Percentiles rank a stretch among this genome's conserved stretches.
These are phyloP conservation scores for Kitagawia praeruptora DNA, from an alignment of 129 eudicot genomes.

Conservation along the genomic window DNA sequence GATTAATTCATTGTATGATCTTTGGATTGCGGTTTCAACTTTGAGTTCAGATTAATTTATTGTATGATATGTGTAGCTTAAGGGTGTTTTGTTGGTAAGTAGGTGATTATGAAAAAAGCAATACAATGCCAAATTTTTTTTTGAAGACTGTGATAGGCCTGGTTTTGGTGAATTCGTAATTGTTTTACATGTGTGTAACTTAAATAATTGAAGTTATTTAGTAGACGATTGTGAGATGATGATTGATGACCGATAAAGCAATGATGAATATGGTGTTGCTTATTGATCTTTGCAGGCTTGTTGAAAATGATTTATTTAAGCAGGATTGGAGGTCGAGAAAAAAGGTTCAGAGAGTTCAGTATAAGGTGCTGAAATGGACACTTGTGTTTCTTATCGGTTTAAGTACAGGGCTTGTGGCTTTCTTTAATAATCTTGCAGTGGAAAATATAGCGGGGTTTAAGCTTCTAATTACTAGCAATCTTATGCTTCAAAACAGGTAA, in stretches of 20 bases:
- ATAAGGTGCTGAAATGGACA: constrained; percentile 78
- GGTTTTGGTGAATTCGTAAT: neutral
- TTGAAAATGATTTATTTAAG: constrained; percentile 94
- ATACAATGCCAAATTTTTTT: neutral
- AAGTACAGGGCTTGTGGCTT: constrained; percentile 74
- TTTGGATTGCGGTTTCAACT: neutral
- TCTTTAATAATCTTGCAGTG: constrained; percentile 80
- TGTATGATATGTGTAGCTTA: neutral
- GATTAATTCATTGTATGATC: no score
- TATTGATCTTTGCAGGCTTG: constrained; percentile 43
- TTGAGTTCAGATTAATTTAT: neutral
- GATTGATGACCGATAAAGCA: neutral
- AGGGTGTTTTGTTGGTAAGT: neutral
- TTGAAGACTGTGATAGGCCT: neutral
- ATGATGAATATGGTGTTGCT: neutral
- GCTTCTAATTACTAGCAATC: constrained; percentile 58
- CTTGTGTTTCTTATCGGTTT: constrained; percentile 77
- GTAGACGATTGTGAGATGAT: neutral
- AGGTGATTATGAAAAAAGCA: neutral
- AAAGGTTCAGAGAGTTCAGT: constrained; percentile 63
- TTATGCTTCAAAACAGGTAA: constrained; percentile 66
- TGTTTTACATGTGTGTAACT: neutral
- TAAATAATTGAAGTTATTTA: neutral
- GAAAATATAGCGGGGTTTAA: constrained; percentile 94
- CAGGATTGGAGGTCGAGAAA: constrained; percentile 99